A percentile compares a stretch with the other conserved stretches of the same genome.
Conservation (phyloP, 2,329 filamentous ascomycete genomes). For the Phyllosticta paracitricarpa region DNA sequence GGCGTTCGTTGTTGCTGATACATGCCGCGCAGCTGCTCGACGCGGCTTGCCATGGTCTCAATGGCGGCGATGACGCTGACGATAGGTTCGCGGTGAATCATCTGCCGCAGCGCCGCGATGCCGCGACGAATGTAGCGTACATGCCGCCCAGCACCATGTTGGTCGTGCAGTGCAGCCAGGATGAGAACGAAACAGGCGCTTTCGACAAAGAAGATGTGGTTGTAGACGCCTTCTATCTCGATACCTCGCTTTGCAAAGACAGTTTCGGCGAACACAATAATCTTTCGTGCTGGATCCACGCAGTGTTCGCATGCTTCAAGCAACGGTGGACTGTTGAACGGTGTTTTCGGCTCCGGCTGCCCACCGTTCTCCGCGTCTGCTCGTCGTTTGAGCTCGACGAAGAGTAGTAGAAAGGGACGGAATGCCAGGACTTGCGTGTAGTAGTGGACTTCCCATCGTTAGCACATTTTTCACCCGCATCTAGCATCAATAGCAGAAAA, state of each 20-base stretch:
- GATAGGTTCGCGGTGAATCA: conserved; percentile 1
- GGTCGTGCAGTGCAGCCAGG: conserved; percentile 5
- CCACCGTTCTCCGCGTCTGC: conserved; percentile 3
- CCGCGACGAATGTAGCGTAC: conserved; percentile 6
- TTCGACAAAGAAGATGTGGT: conserved; percentile 9
- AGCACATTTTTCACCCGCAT: neutral
- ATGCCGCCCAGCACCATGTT: conserved; percentile 1
- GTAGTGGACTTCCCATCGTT: neutral
- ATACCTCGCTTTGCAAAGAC: neutral
- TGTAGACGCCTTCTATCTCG: neutral
- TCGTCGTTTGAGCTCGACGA: conserved; percentile 7
- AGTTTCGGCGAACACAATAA: conserved; percentile 2
- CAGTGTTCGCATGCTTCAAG: conserved; percentile 8
- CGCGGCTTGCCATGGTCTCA: conserved; percentile 1
- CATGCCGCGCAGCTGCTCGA: conserved; percentile 1
- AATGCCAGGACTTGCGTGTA: conserved; percentile 7
- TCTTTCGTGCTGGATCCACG: conserved; percentile 7
- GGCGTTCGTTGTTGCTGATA: neutral
- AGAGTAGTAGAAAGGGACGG: conserved; percentile 8
- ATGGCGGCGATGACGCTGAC: conserved; percentile 7
- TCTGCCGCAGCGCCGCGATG: conserved; percentile 2
- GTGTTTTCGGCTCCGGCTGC: conserved; percentile 3
- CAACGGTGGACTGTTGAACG: conserved; percentile 6
- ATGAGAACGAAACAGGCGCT: conserved; percentile 9
- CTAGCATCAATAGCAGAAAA: neutral